Evolutionary conservation across 805 yeast species (phyloP).

Genomic region (Candida maesae): DNA sequence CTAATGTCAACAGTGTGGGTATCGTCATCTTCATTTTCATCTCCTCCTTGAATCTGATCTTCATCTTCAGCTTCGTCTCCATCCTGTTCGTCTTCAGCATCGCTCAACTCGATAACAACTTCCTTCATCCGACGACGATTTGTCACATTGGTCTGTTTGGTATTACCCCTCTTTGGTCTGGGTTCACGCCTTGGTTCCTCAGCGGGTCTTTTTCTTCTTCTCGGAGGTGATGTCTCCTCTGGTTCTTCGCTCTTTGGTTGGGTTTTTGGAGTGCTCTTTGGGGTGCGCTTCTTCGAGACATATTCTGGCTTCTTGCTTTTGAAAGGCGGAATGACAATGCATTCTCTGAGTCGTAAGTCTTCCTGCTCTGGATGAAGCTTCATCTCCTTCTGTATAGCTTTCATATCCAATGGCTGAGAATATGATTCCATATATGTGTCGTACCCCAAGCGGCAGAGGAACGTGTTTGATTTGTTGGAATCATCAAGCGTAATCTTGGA

Average conservation of each 20-base stretch:
- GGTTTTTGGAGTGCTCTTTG: neutral
- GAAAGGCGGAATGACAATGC: conserved; percentile 12
- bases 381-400: conserved; percentile 20
- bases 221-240: neutral
- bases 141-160: too few relatives aligned
- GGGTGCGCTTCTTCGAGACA: too few relatives aligned
- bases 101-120: conserved; percentile 10
- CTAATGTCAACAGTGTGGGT: conserved; percentile 1
- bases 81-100: conserved; percentile 3
- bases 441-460: conserved; percentile 31
- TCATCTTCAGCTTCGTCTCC: too few relatives aligned
- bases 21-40: too few relatives aligned
- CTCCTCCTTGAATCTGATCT: too few relatives aligned
- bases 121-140: too few relatives aligned
- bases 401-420: conserved; percentile 23
- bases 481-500: conserved; percentile 33
- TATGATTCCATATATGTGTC: conserved; percentile 30
- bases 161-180: too few relatives aligned
- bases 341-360: conserved; percentile 25
- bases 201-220: too few relatives aligned
- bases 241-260: neutral
- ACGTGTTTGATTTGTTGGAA: conserved; percentile 30
- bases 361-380: conserved; percentile 25
- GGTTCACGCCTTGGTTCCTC: too few relatives aligned
- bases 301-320: conserved; percentile 1